A percentile compares a stretch with the other conserved stretches of the same genome.
phyloP scores from a whole-genome alignment of 2,329 filamentous ascomycete genomes.

The Clonostachys byssicola region DNA sequence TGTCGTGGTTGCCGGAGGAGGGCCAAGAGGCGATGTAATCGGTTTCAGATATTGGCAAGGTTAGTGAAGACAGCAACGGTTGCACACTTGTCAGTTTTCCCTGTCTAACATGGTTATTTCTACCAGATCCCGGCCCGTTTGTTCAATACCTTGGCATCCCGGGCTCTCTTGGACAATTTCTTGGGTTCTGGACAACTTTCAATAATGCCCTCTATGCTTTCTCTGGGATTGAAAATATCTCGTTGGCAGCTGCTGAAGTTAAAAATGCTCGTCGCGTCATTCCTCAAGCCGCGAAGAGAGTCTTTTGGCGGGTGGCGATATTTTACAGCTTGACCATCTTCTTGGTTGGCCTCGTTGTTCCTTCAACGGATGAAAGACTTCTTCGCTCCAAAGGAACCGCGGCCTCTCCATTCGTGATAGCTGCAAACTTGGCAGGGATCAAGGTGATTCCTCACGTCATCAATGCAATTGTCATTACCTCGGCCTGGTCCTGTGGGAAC shows the following conservation, averaged over 20 bases:
- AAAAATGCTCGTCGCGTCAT: constrained; percentile 39
- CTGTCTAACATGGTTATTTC: constrained; percentile 10
- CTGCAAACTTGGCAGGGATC: constrained; percentile 64
- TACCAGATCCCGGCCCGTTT: constrained; percentile 2
- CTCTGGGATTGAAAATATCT: constrained; percentile 7
- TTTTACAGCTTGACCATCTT: constrained; percentile 45
- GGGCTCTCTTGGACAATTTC: constrained; percentile 20
- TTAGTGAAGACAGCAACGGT: constrained; percentile 6
- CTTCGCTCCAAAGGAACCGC: constrained; percentile 50
- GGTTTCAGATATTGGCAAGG: constrained; percentile 6
- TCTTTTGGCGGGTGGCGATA: constrained; percentile 15
- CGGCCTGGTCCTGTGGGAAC: constrained; percentile 59
- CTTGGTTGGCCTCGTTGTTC: constrained; percentile 47
- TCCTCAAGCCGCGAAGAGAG: constrained; percentile 12
- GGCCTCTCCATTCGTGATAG: constrained; percentile 61
- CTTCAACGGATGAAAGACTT: constrained; percentile 44
- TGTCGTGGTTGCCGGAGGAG: too few relatives aligned
- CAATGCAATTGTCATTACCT: constrained; percentile 64
- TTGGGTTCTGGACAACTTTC: constrained; percentile 4
- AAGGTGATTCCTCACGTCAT: constrained; percentile 59
- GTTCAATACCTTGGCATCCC: constrained; percentile 18
- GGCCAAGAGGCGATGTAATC: constrained; percentile 4
- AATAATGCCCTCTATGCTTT: constrained; percentile 35
- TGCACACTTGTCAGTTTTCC: constrained; percentile 9
- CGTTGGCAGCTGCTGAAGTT: constrained; percentile 14